Conservation (phyloP, 2,329 filamentous ascomycete genomes). For the Fusarium continuum region DNA sequence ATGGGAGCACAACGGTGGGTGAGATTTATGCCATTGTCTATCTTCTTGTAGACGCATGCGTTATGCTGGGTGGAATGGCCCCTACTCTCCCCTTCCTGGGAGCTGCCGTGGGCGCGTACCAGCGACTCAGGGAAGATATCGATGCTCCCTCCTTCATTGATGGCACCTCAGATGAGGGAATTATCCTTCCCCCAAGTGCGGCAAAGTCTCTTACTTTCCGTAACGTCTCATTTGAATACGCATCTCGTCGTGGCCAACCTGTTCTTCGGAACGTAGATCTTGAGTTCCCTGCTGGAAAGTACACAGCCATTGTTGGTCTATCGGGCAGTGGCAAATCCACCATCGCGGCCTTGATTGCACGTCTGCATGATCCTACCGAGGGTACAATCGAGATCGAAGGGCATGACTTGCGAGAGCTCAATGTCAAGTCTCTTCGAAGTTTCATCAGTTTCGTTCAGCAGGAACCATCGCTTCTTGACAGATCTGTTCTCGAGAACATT, state of each 20-base stretch:
- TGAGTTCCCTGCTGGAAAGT: constrained; percentile 56
- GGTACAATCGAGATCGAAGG: constrained; percentile 59
- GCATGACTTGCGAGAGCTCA: constrained; percentile 56
- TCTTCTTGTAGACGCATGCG: constrained; percentile 69
- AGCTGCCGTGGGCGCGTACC: constrained; percentile 64
- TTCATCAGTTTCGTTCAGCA: constrained; percentile 56
- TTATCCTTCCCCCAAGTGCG: constrained; percentile 56
- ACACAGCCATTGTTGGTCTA: constrained; percentile 65
- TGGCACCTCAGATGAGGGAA: constrained; percentile 46
- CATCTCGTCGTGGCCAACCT: constrained; percentile 52
- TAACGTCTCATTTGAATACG: constrained; percentile 55
- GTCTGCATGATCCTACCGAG: constrained; percentile 64
- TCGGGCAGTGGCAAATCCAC: constrained; percentile 67
- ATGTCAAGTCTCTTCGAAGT: constrained; percentile 54
- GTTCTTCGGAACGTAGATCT: constrained; percentile 57
- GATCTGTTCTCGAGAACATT: constrained; percentile 61
- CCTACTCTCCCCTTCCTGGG: constrained; percentile 70
- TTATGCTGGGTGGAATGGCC: constrained; percentile 69
- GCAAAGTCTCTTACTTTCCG: constrained; percentile 46
- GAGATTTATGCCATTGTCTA: constrained; percentile 59
- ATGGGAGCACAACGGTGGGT: constrained; percentile 51
- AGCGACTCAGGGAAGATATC: constrained; percentile 66
- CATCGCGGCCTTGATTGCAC: constrained; percentile 61
- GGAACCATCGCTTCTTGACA: constrained; percentile 54
- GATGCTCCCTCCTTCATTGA: constrained; percentile 59